These are phyloP conservation scores for Bauhinia variegata DNA, from an alignment of 306 rosid species.

Conservation along the genomic window DNA sequence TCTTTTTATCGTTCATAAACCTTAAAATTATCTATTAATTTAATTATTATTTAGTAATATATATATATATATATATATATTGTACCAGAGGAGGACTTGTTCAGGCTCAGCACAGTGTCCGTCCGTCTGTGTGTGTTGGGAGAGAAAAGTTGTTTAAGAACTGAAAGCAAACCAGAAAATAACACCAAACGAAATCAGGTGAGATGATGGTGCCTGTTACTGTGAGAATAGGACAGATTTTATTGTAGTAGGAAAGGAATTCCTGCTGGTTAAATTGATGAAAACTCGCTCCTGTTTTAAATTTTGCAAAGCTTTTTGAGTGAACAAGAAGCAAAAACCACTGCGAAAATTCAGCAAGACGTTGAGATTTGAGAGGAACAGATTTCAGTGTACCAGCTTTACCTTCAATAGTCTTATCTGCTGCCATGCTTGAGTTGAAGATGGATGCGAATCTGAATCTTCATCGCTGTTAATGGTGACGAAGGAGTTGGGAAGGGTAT, in stretches of 20 bases:
- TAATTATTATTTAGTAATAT: neutral
- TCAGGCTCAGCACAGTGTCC: constrained; percentile 29
- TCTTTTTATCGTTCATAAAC: no score
- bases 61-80: no score
- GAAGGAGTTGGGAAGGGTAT: neutral
- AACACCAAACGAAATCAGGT: constrained; percentile 25
- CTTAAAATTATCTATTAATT: no score
- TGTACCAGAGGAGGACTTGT: constrained; percentile 16
- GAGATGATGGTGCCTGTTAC: constrained; percentile 31
- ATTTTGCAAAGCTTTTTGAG: constrained; percentile 34
- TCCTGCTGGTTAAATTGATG: neutral
- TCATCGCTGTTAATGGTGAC: constrained; percentile 1
- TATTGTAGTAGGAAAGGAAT: neutral
- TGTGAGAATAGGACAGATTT: constrained; percentile 1
- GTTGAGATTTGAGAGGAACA: neutral
- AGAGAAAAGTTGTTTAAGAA: constrained; percentile 39
- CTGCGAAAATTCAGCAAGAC: constrained; percentile 5
- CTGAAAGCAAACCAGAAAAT: constrained; percentile 39
- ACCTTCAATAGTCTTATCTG: neutral
- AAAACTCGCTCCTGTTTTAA: constrained; percentile 21
- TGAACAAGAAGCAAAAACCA: constrained; percentile 14
- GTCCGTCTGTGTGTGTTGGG: constrained; percentile 1
- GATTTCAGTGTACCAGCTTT: neutral
- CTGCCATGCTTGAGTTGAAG: neutral
- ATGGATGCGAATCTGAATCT: neutral